Evolutionary conservation across 768 basidiomycete species (phyloP).

Genomic region (Cystofilobasidium ferigula): DNA sequence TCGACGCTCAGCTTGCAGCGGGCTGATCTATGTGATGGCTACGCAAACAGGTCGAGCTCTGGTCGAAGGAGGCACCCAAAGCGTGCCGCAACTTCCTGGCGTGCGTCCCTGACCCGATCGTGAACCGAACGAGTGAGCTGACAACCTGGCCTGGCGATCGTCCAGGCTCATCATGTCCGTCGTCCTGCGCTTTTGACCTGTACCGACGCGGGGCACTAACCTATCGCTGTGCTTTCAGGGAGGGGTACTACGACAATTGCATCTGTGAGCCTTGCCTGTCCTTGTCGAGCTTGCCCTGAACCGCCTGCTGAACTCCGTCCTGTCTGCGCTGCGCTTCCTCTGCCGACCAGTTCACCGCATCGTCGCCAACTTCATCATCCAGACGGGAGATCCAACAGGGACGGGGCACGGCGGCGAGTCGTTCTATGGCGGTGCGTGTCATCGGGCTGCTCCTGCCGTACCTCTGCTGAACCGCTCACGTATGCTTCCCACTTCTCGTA

Average conservation of each 20-base stretch:
- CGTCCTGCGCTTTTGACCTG: neutral
- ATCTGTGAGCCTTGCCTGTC: constrained; percentile 44
- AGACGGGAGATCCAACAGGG: constrained; percentile 86
- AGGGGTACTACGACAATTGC: constrained; percentile 91
- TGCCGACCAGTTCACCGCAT: constrained; percentile 45
- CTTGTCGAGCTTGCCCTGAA: neutral
- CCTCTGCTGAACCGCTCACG: neutral
- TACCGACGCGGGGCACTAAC: neutral
- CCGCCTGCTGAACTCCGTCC: neutral
- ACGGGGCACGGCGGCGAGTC: constrained; percentile 88
- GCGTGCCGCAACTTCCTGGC: constrained; percentile 52
- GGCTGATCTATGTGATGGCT: neutral
- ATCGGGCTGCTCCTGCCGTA: neutral
- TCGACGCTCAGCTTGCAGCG: neutral
- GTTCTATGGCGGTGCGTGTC: constrained; percentile 68
- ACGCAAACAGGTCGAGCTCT: constrained; percentile 61
- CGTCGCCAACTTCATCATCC: constrained; percentile 82
- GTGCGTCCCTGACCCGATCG: neutral
- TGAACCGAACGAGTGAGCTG: constrained; percentile 61
- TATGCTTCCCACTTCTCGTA: neutral
- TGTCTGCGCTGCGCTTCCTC: too few species aligned
- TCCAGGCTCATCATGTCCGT: constrained; percentile 14
- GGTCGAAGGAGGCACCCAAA: constrained; percentile 95
- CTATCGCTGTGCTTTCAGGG: constrained; percentile 9
- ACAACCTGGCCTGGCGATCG: constrained; percentile 51